phyloP scores from a whole-genome alignment of 202 grass and related monocot species.

The Carex arenaria region DNA sequence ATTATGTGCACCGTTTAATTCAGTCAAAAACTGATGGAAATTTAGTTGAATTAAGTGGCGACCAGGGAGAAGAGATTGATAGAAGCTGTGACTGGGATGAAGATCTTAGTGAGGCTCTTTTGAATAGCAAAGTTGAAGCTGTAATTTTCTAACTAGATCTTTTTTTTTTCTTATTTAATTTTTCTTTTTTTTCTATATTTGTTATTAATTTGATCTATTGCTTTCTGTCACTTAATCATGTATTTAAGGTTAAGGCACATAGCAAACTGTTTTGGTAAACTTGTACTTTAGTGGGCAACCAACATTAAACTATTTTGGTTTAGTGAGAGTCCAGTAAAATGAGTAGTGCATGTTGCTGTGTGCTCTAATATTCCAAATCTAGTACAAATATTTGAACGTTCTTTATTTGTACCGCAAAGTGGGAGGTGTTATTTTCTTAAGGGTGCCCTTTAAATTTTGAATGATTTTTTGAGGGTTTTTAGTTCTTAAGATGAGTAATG shows the following conservation, averaged over 20 bases:
- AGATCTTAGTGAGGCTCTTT: slow-evolving; percentile 62
- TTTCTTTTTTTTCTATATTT: neutral
- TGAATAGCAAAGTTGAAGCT: slow-evolving; percentile 90
- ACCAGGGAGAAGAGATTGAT: slow-evolving; percentile 34
- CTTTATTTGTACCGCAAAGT: neutral
- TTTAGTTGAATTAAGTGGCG: slow-evolving; percentile 67
- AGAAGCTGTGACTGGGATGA: slow-evolving; percentile 42
- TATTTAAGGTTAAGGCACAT: neutral
- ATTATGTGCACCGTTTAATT: slow-evolving; percentile 91
- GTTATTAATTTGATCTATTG: neutral
- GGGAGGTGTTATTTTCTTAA: slow-evolving; percentile 17
- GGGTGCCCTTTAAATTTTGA: slow-evolving; percentile 7
- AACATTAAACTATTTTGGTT: neutral
- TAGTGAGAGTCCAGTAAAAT: neutral
- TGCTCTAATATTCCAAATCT: neutral
- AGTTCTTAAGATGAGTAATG: neutral
- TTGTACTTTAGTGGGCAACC: neutral
- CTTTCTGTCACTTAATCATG: neutral
- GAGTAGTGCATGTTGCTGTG: neutral
- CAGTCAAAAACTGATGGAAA: slow-evolving; percentile 95
- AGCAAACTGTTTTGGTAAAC: neutral
- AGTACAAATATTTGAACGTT: neutral
- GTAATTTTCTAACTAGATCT: slow-evolving; percentile 60
- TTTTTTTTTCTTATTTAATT: neutral
- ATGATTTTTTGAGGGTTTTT: neutral